Evolutionary conservation across 1,284 basidiomycete genomes (phyloP), one percentile per base, ranked within the genome.

Genomic region (Austroboletus niveus): DNA sequence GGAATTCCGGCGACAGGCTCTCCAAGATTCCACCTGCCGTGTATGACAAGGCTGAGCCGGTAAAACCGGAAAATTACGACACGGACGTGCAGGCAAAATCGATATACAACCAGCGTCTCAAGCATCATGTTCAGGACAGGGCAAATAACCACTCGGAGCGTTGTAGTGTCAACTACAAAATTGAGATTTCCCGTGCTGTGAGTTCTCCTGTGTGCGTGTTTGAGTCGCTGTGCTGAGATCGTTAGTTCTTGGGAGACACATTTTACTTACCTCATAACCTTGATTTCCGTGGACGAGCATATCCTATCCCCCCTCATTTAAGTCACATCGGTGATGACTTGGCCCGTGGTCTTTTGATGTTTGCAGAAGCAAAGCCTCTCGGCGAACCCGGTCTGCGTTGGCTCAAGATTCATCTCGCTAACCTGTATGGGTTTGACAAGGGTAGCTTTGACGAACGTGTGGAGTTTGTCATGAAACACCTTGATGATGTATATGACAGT

Each of bases 181-280:
- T 99, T 53, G 96, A 98, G 72, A 97, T 99, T 63, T 96, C 96
- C 2, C 81, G 92, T 52, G 87, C 94, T 48, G 89, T 92, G 63
- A 68, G 87, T 78, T 14, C 29, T 40, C 43, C 17, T 22, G 7
- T 36, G 6, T 6, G 46, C 15, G n/a, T 36, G 8, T 15, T 38
- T 15, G 47, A 47, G 43, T 29, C 6, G 39, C 8, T 31, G 22
- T 42, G 32, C 49, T 63, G 39, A 57, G 9, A 34, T 40, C 24
- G 42, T 1, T 52, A 89, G 87, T 95, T 93, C 77, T 72, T 94
- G 42, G 82, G 81, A 35, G 93, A 98, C 63, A 84, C 77, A 0
- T 89, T 99, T 69, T 99, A 94, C 72, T 81, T 97, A 56, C 96
- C 96, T 0, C 97, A 99, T 73, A 98, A 98, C 71, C 79, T 99